Base-by-base conservation (phyloP, 176 grass and related monocot genomes). In the Elymus sibiricus region DNA sequence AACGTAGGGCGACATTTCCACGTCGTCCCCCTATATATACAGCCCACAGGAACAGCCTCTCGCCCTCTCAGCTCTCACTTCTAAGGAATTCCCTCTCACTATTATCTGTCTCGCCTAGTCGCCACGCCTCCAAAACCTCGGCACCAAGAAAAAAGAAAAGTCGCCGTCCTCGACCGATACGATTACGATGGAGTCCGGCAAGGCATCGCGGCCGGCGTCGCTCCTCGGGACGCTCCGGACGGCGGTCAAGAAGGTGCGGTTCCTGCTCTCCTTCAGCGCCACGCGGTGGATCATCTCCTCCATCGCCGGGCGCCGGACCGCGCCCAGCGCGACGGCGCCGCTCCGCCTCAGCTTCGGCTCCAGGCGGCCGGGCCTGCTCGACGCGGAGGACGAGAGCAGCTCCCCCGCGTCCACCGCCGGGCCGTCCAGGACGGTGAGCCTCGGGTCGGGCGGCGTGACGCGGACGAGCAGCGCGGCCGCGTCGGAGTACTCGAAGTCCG, bases 251-350 rank as follows among this genome's bases (percentile, higher is more conserved):
- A 97, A 95, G 85, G 90, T 97, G 0, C 92, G 79, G 14, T 93
- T 93, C 87, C 63, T 97, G 56, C 84, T 97, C 79, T 93, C 90
- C 63, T 97, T 82, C 89, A 83, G 90, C 71, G 84, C 89, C 4
- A 94, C 84, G 64, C 88, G 82, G 15, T 97, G 95, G 95, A 74
- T 97, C 51, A 61, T 90, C 19, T 72, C 87, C 60, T 88, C 84
- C 32, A 7, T 89, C 68, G 27, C 76, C 65, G 40, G 79, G 9
- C 80, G 79, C 19, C 6, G 5, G 16, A 1, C 5, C 44, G 38
- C 15, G 9, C 28, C 28, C 32, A 0, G 26, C 12, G 53, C 31
- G 1, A 10, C 27, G 44, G 0, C 53, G 49, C 38, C 77, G 22
- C 44, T 60, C 14, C 76, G 19, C 55, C 34, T 90, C 53, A 94